Conservation (phyloP, 352 stramenopile genomes). For the Stramenopiles sp. region DNA sequence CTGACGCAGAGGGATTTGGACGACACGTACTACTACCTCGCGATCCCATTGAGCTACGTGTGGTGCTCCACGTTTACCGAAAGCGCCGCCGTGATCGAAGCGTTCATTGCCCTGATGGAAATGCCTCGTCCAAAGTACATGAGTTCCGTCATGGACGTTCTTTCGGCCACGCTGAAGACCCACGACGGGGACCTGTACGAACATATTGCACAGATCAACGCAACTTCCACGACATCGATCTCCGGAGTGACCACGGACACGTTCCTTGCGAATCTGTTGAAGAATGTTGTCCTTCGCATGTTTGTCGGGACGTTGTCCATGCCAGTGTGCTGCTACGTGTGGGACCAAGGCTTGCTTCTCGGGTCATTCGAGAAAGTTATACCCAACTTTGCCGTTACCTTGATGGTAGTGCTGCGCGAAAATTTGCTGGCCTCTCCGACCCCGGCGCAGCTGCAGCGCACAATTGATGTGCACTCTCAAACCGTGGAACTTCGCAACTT, state of each 20-base stretch:
- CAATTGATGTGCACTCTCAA: not conserved
- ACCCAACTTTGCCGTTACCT: not conserved
- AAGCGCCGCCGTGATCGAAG: not conserved
- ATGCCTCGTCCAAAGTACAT: not conserved
- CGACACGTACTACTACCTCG: not conserved
- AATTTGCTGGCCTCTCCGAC: not conserved
- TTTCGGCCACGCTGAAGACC: not conserved
- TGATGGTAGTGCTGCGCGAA: not conserved
- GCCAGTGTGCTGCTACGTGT: not conserved
- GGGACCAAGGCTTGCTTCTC: not conserved
- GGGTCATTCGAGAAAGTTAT: not conserved
- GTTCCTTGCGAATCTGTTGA: not conserved
- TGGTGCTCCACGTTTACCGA: not conserved
- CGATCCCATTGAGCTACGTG: not conserved
- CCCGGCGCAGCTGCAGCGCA: not conserved
- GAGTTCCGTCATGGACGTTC: not conserved
- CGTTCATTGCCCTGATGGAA: not conserved
- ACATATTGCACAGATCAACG: constrained; percentile 1
- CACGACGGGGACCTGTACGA: not conserved
- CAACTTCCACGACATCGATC: not conserved
- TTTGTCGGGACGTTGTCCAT: not conserved
- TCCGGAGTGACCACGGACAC: not conserved
- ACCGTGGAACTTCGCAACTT: not conserved
- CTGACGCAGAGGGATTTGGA: not conserved
- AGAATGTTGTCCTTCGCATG: not conserved